phyloP scores from a whole-genome alignment of 2,329 filamentous ascomycete genomes.

The Calonectria hongkongensis region DNA sequence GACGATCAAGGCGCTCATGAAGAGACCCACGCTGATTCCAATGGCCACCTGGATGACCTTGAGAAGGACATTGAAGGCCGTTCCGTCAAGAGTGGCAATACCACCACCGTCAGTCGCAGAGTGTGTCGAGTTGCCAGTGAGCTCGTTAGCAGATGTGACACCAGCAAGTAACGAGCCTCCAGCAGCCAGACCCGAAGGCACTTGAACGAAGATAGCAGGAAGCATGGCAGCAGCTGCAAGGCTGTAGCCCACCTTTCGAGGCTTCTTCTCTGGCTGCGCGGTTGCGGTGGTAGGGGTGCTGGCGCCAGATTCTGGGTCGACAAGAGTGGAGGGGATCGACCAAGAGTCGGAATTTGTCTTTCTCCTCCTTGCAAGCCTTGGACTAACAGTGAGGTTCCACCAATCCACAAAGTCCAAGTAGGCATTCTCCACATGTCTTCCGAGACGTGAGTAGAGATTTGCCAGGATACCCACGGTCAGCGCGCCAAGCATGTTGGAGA shows the following conservation, averaged over 20 bases:
- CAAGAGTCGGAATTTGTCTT: slow-evolving; percentile 54
- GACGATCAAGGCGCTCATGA: slow-evolving; percentile 73
- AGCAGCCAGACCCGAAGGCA: slow-evolving; percentile 77
- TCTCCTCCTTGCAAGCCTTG: slow-evolving; percentile 58
- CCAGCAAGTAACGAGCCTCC: slow-evolving; percentile 76
- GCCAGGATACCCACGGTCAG: slow-evolving; percentile 85
- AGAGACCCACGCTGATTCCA: slow-evolving; percentile 77
- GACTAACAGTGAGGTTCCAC: slow-evolving; percentile 69
- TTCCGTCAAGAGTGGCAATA: slow-evolving; percentile 62
- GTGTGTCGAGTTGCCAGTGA: slow-evolving; percentile 66
- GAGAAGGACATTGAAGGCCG: slow-evolving; percentile 72
- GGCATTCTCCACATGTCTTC: slow-evolving; percentile 74
- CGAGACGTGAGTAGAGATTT: slow-evolving; percentile 85
- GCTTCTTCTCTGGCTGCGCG: slow-evolving; percentile 53
- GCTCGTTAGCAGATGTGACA: slow-evolving; percentile 73
- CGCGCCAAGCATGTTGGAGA: slow-evolving; percentile 86
- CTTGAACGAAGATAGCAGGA: slow-evolving; percentile 87
- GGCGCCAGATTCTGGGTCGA: slow-evolving; percentile 59
- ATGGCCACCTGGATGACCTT: slow-evolving; percentile 78
- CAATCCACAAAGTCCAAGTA: slow-evolving; percentile 68
- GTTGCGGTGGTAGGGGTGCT: slow-evolving; percentile 46
- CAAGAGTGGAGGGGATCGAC: slow-evolving; percentile 55
- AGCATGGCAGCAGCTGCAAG: slow-evolving; percentile 90
- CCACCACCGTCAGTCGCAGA: slow-evolving; percentile 50
- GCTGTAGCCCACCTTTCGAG: slow-evolving; percentile 78